Conservation (phyloP, 768 basidiomycete species). For the Lyophyllum decastes region DNA sequence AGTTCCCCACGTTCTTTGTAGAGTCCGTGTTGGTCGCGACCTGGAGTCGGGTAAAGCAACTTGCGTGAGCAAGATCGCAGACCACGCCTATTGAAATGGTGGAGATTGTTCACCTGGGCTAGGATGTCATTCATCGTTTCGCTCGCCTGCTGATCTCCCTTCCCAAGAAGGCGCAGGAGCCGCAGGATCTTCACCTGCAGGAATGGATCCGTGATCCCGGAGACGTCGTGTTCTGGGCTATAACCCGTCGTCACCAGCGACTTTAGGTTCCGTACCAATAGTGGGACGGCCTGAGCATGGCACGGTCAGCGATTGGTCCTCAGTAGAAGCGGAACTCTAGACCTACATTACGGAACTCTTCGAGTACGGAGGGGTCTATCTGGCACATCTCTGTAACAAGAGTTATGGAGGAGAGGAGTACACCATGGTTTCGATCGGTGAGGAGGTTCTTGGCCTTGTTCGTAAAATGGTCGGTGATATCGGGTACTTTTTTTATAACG, state of each 20-base stretch:
- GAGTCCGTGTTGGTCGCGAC: constrained; percentile 99
- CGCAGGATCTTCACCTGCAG: constrained; percentile 92
- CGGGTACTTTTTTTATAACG: constrained; percentile 94
- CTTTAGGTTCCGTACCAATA: constrained; percentile 94
- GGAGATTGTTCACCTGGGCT: constrained; percentile 65
- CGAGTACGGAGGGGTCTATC: constrained; percentile 66
- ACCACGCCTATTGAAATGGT: neutral
- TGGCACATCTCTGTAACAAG: constrained; percentile 95
- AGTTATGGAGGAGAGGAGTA: constrained; percentile 91
- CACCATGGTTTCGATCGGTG: constrained; percentile 96
- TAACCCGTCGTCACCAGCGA: constrained; percentile 94
- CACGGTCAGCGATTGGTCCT: constrained; percentile 3
- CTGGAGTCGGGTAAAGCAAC: constrained; percentile 34
- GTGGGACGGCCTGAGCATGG: constrained; percentile 72
- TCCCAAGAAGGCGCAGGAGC: constrained; percentile 85
- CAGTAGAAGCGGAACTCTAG: neutral
- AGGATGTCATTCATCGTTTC: constrained; percentile 99
- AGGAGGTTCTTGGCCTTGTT: constrained; percentile 87
- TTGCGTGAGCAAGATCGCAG: constrained; percentile 1
- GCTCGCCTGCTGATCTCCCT: constrained; percentile 81
- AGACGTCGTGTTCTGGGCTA: constrained; percentile 98
- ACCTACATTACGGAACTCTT: constrained; percentile 88
- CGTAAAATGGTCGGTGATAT: constrained; percentile 91
- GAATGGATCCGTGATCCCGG: constrained; percentile 98
- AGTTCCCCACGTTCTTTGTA: constrained; percentile 97